Evolutionary conservation across 2,329 filamentous ascomycete species (phyloP), one percentile per base, ranked within the genome.

Genomic region (Fusarium sp.): DNA sequence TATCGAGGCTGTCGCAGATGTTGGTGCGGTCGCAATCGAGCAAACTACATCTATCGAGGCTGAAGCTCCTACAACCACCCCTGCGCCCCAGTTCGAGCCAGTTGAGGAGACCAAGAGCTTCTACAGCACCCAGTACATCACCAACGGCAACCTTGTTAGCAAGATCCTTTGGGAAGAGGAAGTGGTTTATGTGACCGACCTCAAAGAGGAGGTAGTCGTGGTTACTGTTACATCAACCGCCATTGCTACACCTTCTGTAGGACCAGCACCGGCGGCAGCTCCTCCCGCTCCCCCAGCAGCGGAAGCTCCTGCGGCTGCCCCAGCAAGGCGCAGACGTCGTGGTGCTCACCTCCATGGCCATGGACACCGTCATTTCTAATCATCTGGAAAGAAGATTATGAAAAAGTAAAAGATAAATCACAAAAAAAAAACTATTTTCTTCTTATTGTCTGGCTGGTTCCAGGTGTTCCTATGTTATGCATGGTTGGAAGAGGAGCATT

Each of bases 151-250:
- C 46, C 72, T 83, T 9, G 85, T 91, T 15, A 83, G 83, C 66
- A 85, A 90, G 79, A 83, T 91, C 24, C 77, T 89, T 15, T 88
- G 86, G 84, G 84, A 87, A 55, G 83, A 89, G 78, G 83, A 86
- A 47, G 74, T 84, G 7, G 83, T 89, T 29, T 88, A 84, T 54
- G 85, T 88, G 18, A 88, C 85, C 1, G 78, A 84, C 58, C 76
- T 82, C 27, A 75, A 80, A 16, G 80, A 81, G 25, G 77, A 79
- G 24, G 82, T 82, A 4, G 77, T 81, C 8, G 84, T 84, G 1
- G 78, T 82, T n/a, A 81, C 81, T 4, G 75, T 77, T 14, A 77
- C 79, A 27, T 76, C 79, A 10, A 75, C 75, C n/a, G 74, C 73
- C 30, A 59, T 74, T 24, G 61, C 63, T 25, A 62, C 59, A 11